Base-by-base conservation (phyloP, 139 green algal genomes). In the Tetraselmis striata region DNA sequence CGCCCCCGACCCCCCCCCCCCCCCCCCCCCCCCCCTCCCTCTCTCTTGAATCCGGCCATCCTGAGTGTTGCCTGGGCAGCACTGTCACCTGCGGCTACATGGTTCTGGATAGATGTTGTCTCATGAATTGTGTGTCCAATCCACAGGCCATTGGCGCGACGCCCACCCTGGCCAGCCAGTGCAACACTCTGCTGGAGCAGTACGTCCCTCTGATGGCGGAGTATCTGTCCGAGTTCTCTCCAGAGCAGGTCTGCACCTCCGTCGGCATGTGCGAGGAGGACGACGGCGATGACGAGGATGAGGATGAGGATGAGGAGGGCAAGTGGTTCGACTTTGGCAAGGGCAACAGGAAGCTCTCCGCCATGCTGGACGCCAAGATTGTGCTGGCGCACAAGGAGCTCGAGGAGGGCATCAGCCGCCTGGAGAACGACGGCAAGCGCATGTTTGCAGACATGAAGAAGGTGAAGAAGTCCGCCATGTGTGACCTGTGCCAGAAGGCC, bases 371-470 rank as follows among this genome's bases (percentile, higher is more conserved):
- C 59, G 32, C 22, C 59, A 31, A 77, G 84, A 90, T 94, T 23
- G 93, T 93, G 2, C 87, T 97, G 77, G 82, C 89, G 28, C 92
- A 87, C 90, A 95, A 98, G 80, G 67, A 93, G 67, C 97, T 93
- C 1, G 32, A 83, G 31, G 78, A 84, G 1, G 45, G 88, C 58
- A 88, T 95, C 11, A 18, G 18, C 18, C 45, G 45, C 45, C 5
- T 67, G 2, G 77, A 58, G 77, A 80, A 59, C 2, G 31, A 59
- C 18, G 77, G 31, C 28, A n/a, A 80, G 77, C 27, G 31, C 28
- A 5, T 67, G 45, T 18, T 67, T 5, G 5, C 5, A 25, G 45
- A 67, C 45, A 25, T 67, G 18, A 67, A 67, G 45, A 5, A 26
- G 28, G 28, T 79, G 18, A 32, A 79, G 76, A 45, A 79, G 76